These are phyloP conservation scores for Onygena corvina DNA, from an alignment of 2,329 filamentous ascomycete genomes.

Conservation along the genomic window DNA sequence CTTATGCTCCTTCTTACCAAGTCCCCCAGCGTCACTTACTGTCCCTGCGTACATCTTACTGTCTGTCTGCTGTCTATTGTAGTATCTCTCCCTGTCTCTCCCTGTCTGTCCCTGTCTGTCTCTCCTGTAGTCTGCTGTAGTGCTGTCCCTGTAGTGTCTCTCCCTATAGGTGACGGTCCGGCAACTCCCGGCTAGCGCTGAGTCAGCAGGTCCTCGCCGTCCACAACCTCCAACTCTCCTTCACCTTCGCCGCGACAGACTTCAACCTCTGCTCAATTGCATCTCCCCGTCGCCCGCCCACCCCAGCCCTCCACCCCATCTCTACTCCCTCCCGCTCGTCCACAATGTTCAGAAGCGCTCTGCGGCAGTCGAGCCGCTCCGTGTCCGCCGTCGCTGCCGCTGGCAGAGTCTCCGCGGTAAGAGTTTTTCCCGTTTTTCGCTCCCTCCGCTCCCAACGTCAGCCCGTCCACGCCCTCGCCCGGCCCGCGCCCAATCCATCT, in stretches of 20 bases:
- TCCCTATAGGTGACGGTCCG: too few relatives aligned
- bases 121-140: too few relatives aligned
- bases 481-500: slow-evolving; percentile 2
- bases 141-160: too few relatives aligned
- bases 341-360: slow-evolving; percentile 95
- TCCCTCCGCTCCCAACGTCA: slow-evolving; percentile 19
- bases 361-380: slow-evolving; percentile 91
- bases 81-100: too few relatives aligned
- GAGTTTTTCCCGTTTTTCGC: slow-evolving; percentile 43
- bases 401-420: slow-evolving; percentile 87
- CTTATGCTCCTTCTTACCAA: too few relatives aligned
- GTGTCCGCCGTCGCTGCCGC: slow-evolving; percentile 86
- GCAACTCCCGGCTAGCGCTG: slow-evolving; percentile 42
- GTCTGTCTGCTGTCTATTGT: too few relatives aligned
- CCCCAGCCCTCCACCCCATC: slow-evolving; percentile 32
- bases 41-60: too few relatives aligned
- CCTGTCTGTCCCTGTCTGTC: too few relatives aligned
- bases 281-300: slow-evolving; percentile 32
- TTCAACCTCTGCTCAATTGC: slow-evolving; percentile 24
- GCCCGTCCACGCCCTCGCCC: background rate
- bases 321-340: slow-evolving; percentile 34
- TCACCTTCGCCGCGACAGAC: slow-evolving; percentile 33
- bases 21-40: too few relatives aligned
- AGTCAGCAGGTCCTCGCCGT: slow-evolving; percentile 62
- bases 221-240: slow-evolving; percentile 33